These are phyloP conservation scores for Cyclotella choctawhatcheeana DNA, from an alignment of 108 stramenopile genomes.

Conservation along the genomic window DNA sequence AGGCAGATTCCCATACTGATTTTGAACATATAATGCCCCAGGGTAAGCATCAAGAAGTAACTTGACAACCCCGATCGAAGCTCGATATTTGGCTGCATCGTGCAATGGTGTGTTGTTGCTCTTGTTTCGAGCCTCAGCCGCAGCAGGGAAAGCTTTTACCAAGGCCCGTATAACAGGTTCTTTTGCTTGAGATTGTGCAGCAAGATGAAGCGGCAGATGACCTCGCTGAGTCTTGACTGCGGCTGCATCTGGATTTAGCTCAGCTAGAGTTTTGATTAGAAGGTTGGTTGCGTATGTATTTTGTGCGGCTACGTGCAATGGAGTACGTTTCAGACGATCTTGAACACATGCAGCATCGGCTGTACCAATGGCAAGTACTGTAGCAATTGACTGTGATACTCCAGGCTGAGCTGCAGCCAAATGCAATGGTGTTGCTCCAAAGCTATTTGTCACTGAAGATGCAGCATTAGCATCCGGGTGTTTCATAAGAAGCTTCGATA, in stretches of 20 bases:
- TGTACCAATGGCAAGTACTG: constrained; percentile 47
- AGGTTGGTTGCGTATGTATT: constrained; percentile 54
- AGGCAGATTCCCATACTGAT: constrained; percentile 61
- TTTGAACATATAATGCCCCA: constrained; percentile 50
- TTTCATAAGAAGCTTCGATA: constrained; percentile 51
- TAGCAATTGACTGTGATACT: constrained; percentile 51
- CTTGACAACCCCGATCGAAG: constrained; percentile 50
- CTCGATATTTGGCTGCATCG: constrained; percentile 63
- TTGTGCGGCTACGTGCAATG: constrained; percentile 58
- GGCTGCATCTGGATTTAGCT: constrained; percentile 59
- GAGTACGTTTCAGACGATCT: constrained; percentile 52
- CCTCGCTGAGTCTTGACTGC: constrained; percentile 51
- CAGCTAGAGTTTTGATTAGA: constrained; percentile 56
- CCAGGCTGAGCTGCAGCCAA: constrained; percentile 48
- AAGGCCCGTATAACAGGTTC: constrained; percentile 60
- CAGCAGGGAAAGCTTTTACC: constrained; percentile 58
- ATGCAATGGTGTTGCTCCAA: constrained; percentile 51
- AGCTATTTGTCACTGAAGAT: constrained; percentile 46
- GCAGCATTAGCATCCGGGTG: constrained; percentile 49
- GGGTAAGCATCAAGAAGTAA: constrained; percentile 55
- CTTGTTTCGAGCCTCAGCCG: constrained; percentile 51
- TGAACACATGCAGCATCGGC: constrained; percentile 49
- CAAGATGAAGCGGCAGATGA: constrained; percentile 66
- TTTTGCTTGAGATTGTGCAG: constrained; percentile 57
- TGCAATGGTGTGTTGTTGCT: constrained; percentile 68